A percentile compares a stretch with the other conserved stretches of the same genome.
phyloP scores from a whole-genome alignment of 208 protist species.

The Crithidia expoeki region DNA sequence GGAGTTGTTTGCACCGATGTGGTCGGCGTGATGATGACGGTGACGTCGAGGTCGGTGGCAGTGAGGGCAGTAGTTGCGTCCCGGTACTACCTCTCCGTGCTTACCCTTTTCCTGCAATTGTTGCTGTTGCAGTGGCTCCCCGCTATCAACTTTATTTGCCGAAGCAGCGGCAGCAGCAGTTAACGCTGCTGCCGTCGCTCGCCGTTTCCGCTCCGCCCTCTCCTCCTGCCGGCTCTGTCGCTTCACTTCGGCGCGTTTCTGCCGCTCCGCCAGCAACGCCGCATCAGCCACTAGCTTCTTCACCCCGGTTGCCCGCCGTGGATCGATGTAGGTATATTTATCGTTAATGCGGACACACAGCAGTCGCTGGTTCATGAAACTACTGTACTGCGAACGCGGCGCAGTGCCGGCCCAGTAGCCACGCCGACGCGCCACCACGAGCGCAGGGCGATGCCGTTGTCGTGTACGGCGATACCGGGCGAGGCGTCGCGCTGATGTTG shows the following conservation, averaged over 20 bases:
- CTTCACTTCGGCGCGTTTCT: slow-evolving; percentile 11
- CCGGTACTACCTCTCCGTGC: neutral
- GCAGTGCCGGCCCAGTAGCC: slow-evolving; percentile 6
- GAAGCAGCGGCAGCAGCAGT: neutral
- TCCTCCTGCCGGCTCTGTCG: neutral
- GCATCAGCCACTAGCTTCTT: slow-evolving; percentile 40
- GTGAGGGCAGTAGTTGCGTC: neutral
- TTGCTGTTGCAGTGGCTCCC: neutral
- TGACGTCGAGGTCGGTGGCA: slow-evolving; percentile 9
- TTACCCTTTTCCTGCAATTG: neutral
- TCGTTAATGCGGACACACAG: slow-evolving; percentile 41
- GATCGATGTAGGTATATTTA: slow-evolving; percentile 44
- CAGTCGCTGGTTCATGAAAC: slow-evolving; percentile 31
- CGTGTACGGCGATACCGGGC: slow-evolving; percentile 5
- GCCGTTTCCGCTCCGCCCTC: neutral
- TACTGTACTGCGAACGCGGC: slow-evolving; percentile 25
- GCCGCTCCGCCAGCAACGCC: slow-evolving; percentile 28
- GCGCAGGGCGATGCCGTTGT: slow-evolving; percentile 13
- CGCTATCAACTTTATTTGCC: neutral
- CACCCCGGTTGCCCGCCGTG: slow-evolving; percentile 31
- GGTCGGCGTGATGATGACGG: neutral
- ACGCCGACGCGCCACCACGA: slow-evolving; percentile 8
- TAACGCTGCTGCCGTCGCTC: neutral
- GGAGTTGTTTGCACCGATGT: neutral
- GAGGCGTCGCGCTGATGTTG: neutral